A percentile compares a stretch with the other conserved stretches of the same genome.
Conservation (phyloP, 176 grass and related monocot genomes). For the Phragmites australis region DNA sequence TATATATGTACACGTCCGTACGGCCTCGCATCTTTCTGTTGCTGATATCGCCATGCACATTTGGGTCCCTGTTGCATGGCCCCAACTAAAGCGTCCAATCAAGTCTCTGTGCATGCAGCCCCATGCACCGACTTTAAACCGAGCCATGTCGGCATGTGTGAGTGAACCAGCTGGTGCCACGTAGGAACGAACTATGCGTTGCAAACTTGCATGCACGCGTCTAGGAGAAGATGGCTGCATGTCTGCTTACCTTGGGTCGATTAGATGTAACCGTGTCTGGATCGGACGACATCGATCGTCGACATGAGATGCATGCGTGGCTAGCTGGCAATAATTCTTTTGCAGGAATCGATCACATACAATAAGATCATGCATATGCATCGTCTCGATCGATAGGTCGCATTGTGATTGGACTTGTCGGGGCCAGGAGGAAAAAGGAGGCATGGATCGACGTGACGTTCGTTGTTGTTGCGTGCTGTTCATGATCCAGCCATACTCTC, state of each 20-base stretch:
- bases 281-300: background rate
- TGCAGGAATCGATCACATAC: background rate
- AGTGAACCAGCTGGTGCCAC: constrained; percentile 3
- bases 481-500: background rate
- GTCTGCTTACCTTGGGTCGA: background rate
- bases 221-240: background rate
- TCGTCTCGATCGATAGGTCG: background rate
- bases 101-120: background rate
- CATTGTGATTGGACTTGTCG: constrained; percentile 21
- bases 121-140: background rate
- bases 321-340: background rate
- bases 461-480: background rate
- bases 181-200: background rate
- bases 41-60: background rate
- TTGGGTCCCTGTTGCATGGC: background rate
- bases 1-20: background rate
- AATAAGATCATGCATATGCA: background rate
- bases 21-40: too few species aligned
- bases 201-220: too few species aligned
- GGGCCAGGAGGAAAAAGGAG: constrained; percentile 2
- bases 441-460: background rate
- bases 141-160: background rate
- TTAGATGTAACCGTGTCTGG: background rate
- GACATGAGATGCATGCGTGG: background rate
- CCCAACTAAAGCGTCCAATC: background rate